Evolutionary conservation across 2,329 filamentous ascomycete species (phyloP).

Genomic region (Sporothrix mexicana): DNA sequence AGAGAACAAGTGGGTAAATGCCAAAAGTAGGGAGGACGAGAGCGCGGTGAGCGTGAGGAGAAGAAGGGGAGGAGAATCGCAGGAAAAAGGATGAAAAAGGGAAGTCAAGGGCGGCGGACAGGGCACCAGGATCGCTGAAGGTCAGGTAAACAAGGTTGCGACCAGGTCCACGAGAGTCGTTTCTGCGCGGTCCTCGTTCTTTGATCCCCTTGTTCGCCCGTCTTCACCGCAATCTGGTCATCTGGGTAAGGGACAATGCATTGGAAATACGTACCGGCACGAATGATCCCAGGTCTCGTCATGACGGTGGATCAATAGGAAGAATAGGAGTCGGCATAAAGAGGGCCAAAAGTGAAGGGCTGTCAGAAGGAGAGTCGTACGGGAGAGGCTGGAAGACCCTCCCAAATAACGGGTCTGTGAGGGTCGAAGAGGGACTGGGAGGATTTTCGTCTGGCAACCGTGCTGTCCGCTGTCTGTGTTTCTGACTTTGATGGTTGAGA

Average conservation of each 20-base stretch:
- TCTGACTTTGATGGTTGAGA: conserved; percentile 2
- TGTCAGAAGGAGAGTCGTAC: conserved; percentile 8
- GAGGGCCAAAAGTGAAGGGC: conserved; percentile 6
- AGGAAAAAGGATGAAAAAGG: conserved; percentile 36
- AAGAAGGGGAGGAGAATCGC: conserved; percentile 33
- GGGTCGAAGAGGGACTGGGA: conserved; percentile 19
- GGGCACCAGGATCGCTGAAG: conserved; percentile 21
- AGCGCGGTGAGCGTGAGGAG: conserved; percentile 27
- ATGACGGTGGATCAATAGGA: conserved; percentile 51
- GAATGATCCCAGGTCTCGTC: conserved; percentile 65
- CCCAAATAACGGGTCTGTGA: conserved; percentile 34
- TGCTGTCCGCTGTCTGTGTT: not conserved
- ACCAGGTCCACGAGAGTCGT: not conserved
- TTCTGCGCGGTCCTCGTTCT: conserved; percentile 9
- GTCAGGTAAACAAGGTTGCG: conserved; percentile 29
- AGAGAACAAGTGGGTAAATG: conserved; percentile 34
- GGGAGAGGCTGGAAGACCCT: conserved; percentile 29
- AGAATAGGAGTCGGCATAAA: conserved; percentile 43
- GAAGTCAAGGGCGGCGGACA: conserved; percentile 21
- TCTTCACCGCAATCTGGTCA: conserved; percentile 20
- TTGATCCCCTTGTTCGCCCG: conserved; percentile 4
- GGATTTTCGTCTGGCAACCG: conserved; percentile 14
- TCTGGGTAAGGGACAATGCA: conserved; percentile 26
- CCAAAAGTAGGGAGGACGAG: conserved; percentile 21
- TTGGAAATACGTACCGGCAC: conserved; percentile 58